phyloP scores from a whole-genome alignment of 768 basidiomycete species.

The Tulasnella sp. region DNA sequence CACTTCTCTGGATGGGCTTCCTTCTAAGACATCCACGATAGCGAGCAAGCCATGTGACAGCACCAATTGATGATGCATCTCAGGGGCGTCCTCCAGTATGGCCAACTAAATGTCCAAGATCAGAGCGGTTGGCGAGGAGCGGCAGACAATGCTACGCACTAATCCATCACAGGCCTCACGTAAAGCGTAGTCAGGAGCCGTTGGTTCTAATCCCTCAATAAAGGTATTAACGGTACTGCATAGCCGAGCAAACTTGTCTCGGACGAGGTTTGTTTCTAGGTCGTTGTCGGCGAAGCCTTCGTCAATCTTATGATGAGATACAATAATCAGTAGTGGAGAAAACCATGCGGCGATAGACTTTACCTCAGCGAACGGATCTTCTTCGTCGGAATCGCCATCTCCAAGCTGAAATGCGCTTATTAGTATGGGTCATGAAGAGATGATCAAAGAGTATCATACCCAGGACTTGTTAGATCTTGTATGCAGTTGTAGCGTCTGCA shows the following conservation, averaged over 20 bases:
- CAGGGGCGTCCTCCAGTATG: slow-evolving; percentile 68
- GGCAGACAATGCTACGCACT: slow-evolving; percentile 36
- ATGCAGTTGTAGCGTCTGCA: slow-evolving; percentile 73
- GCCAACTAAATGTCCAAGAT: slow-evolving; percentile 39
- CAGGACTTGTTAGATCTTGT: slow-evolving; percentile 86
- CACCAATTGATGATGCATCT: slow-evolving; percentile 81
- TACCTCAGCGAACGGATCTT: slow-evolving; percentile 97
- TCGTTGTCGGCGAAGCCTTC: slow-evolving; percentile 89
- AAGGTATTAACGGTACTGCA: slow-evolving; percentile 72
- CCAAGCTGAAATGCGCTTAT: slow-evolving; percentile 40
- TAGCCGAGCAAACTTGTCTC: slow-evolving; percentile 87
- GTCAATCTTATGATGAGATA: slow-evolving; percentile 52
- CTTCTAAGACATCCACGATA: slow-evolving; percentile 86
- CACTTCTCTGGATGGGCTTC: slow-evolving; percentile 75
- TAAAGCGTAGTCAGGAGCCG: slow-evolving; percentile 71
- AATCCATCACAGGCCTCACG: slow-evolving; percentile 80
- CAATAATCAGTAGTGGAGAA: not conserved
- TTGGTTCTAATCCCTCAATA: slow-evolving; percentile 76
- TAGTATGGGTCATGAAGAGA: not conserved
- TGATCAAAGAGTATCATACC: slow-evolving; percentile 35
- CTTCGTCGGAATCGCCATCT: slow-evolving; percentile 78
- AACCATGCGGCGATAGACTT: slow-evolving; percentile 13
- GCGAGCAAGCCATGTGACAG: slow-evolving; percentile 92
- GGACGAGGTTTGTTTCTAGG: slow-evolving; percentile 79
- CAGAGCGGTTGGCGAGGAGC: not conserved